Percentiles rank a stretch among this genome's conserved stretches.
These are phyloP conservation scores for Staphylotrichum tortipilum DNA, from an alignment of 495 filamentous ascomycete genomes.

Conservation along the genomic window DNA sequence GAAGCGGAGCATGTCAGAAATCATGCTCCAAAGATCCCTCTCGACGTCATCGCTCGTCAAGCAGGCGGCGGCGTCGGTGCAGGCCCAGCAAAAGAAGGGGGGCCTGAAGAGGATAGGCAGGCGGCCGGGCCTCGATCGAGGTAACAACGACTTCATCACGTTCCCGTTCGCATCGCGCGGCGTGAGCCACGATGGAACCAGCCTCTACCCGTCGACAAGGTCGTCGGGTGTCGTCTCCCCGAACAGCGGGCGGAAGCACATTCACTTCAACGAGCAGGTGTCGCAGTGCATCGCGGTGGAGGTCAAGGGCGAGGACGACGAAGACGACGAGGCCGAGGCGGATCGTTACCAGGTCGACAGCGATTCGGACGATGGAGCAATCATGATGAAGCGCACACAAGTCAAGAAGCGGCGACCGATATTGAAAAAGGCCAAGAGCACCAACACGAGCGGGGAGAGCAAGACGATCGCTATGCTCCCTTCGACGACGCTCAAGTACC, in stretches of 20 bases:
- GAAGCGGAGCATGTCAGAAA: constrained; percentile 90
- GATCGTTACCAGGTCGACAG: constrained; percentile 47
- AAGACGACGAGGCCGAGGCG: constrained; percentile 50
- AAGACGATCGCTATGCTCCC: constrained; percentile 91
- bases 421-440: constrained; percentile 38
- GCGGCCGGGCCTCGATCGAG: constrained; percentile 41
- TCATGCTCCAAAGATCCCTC: constrained; percentile 85
- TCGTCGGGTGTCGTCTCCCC: constrained; percentile 63
- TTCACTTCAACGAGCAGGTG: constrained; percentile 94
- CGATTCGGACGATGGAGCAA: constrained; percentile 64
- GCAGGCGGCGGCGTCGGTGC: constrained; percentile 84
- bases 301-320: constrained; percentile 61
- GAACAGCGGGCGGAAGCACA: constrained; percentile 63
- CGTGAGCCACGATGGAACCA: constrained; percentile 47
- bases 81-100: constrained; percentile 76
- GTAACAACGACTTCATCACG: constrained; percentile 59
- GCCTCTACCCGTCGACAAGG: constrained; percentile 47
- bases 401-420: constrained; percentile 31
- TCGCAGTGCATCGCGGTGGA: constrained; percentile 94
- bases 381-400: constrained; percentile 70
- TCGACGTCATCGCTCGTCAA: constrained; percentile 87
- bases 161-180: constrained; percentile 49
- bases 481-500: constrained; percentile 84
- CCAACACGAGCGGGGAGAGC: constrained; percentile 52
- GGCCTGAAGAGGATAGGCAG: constrained; percentile 34